Base-by-base conservation (phyloP, 2,329 filamentous ascomycete genomes). In the Aspergillus transmontanensis region DNA sequence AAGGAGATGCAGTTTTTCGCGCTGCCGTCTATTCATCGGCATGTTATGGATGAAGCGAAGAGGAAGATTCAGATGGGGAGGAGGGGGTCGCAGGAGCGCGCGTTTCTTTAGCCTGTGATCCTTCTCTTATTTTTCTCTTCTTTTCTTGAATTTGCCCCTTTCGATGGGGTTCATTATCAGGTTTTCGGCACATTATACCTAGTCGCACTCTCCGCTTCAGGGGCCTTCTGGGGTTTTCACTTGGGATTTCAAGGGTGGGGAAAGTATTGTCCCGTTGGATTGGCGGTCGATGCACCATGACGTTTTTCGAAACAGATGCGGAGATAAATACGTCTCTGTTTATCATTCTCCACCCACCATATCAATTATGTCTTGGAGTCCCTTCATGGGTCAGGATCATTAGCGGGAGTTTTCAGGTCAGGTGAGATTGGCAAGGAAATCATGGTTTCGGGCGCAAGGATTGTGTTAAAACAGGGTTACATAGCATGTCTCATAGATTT, bases 1-100 rank as follows among this genome's bases (percentile, higher is more conserved):
- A 71, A 71, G 53, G 71, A 76, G 48, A 58, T 77, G 34, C 68
- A 70, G 59, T 76, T 77, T 58, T 71, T 72, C 59, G 72, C 75
- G n/a, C 39, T 73, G 53, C 72, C 71, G n/a, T 64, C 67, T 28
- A 63, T 67, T 10, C 68, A 75, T 57, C 68, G 68, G 39, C 62
- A 68, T 66, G 65, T 73, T 46, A 65, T 74, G 30, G 70, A 71
- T 46, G 71, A 74, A 46, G 61, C 61, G 11, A 46, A 59, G 56
- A 57, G 54, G 23, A 43, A 28, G 53, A 46, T 60, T 28, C 60
- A 60, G 57, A 34, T 57, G 32, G 58, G 54, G 36, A 63, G 54
- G 39, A 57, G 60, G 23, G 60, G 51, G 28, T 59, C 62, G 28
- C 62, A 58, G 55, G 64, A 43, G 30, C 30, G 57, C 36, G 57